These are phyloP conservation scores for Stemphylium lycopersici DNA, from an alignment of 2,329 filamentous ascomycete genomes.

Conservation along the genomic window DNA sequence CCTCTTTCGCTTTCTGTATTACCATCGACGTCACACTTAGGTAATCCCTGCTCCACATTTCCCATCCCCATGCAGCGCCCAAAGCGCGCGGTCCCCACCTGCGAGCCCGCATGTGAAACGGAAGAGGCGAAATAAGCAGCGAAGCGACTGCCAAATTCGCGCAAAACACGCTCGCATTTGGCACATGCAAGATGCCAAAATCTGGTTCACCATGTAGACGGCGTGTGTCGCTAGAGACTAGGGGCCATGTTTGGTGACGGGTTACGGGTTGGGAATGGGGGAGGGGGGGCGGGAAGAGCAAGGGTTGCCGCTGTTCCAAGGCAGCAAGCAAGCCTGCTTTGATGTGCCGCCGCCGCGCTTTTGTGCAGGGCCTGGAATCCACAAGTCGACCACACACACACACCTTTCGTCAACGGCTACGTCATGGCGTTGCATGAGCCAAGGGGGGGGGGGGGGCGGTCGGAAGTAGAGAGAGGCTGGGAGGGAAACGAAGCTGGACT, in stretches of 20 bases:
- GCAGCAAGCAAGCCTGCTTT: background rate
- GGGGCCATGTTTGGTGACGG: no score
- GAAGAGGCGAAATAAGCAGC: no score
- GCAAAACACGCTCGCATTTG: no score
- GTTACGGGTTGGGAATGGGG: no score
- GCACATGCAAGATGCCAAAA: no score
- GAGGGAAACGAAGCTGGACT: background rate
- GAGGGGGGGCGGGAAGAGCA: background rate
- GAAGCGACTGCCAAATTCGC: no score
- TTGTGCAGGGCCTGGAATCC: background rate
- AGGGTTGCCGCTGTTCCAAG: background rate
- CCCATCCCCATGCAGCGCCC: background rate
- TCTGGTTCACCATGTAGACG: no score
- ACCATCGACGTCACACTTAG: slow-evolving; percentile 14
- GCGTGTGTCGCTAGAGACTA: no score
- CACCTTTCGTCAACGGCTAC: slow-evolving; percentile 4
- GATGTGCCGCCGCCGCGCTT: background rate
- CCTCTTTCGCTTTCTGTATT: background rate
- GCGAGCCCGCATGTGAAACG: no score
- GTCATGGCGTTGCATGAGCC: slow-evolving; percentile 7
- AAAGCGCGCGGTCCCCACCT: no score
- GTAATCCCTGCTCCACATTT: background rate
- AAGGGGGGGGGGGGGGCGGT: background rate
- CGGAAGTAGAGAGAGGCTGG: slow-evolving; percentile 5
- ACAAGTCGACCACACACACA: background rate